A percentile compares a stretch with the other conserved stretches of the same genome.
These are phyloP conservation scores for Larix kaempferi DNA, from an alignment of 75 land plant species.

Conservation along the genomic window DNA sequence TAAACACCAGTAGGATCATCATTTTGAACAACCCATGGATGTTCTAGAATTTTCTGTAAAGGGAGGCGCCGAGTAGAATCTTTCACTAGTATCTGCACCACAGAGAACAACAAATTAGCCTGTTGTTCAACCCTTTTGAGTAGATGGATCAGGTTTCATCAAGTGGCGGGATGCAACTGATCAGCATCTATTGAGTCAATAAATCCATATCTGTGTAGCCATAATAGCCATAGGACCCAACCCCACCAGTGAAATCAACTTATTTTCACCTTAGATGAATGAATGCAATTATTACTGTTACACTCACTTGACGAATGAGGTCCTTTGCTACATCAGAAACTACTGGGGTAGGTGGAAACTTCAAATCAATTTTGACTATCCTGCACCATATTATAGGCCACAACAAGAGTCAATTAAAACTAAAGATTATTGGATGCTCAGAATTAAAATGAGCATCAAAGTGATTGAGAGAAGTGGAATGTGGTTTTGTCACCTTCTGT, in stretches of 20 bases:
- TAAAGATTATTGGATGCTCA: background rate
- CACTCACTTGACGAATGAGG: slow-evolving; percentile 31
- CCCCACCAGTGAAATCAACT: background rate
- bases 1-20: slow-evolving; percentile 29
- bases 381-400: slow-evolving; percentile 12
- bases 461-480: background rate
- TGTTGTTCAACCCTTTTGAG: background rate
- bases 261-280: background rate
- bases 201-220: background rate
- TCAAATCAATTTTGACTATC: slow-evolving; percentile 31
- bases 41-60: slow-evolving; percentile 21
- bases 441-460: background rate
- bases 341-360: slow-evolving; percentile 34
- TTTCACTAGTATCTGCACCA: slow-evolving; percentile 34
- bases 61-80: slow-evolving; percentile 35
- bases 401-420: background rate
- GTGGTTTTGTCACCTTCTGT: slow-evolving; percentile 40
- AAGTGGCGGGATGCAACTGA: background rate
- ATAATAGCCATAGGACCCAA: background rate
- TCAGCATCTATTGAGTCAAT: background rate
- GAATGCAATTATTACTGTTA: background rate
- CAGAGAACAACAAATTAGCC: background rate
- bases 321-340: slow-evolving; percentile 35
- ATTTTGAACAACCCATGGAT: slow-evolving; percentile 42
- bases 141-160: background rate